phyloP scores from a whole-genome alignment of 768 basidiomycete species.

The Lactarius pseudohatsudake region DNA sequence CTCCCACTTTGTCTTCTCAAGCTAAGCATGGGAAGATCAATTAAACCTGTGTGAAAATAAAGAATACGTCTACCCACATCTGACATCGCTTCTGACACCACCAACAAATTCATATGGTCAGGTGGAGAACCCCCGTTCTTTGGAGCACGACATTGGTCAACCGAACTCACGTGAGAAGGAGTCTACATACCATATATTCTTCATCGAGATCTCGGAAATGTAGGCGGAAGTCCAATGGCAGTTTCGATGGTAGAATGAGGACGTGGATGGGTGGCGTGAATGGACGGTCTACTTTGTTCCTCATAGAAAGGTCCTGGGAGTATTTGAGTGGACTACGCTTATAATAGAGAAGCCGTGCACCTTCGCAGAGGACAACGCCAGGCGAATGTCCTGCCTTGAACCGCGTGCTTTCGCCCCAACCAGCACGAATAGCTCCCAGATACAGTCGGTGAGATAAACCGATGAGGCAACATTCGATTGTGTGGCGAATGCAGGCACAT shows the following conservation, averaged over 20 bases:
- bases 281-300: slow-evolving; percentile 55
- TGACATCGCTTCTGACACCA: slow-evolving; percentile 51
- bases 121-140: slow-evolving; percentile 52
- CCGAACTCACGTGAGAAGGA: neutral
- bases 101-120: slow-evolving; percentile 77
- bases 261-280: slow-evolving; percentile 74
- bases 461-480: slow-evolving; percentile 42
- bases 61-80: slow-evolving; percentile 49
- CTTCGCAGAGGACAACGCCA: slow-evolving; percentile 58
- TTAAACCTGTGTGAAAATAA: slow-evolving; percentile 9
- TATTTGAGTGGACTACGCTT: neutral
- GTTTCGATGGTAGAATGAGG: slow-evolving; percentile 67
- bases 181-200: slow-evolving; percentile 48
- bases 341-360: slow-evolving; percentile 39
- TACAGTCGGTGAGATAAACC: slow-evolving; percentile 70
- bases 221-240: slow-evolving; percentile 69
- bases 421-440: slow-evolving; percentile 78
- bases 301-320: slow-evolving; percentile 54
- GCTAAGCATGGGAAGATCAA: slow-evolving; percentile 39
- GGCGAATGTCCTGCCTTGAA: slow-evolving; percentile 55
- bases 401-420: slow-evolving; percentile 67
- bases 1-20: slow-evolving; percentile 55
- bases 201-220: slow-evolving; percentile 73
- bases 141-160: neutral
- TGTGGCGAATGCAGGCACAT: slow-evolving; percentile 45